Percentiles rank a stretch among this genome's conserved stretches.
Evolutionary conservation across 2,329 filamentous ascomycete species (phyloP).

Genomic region (Metarhizium guizhouense): DNA sequence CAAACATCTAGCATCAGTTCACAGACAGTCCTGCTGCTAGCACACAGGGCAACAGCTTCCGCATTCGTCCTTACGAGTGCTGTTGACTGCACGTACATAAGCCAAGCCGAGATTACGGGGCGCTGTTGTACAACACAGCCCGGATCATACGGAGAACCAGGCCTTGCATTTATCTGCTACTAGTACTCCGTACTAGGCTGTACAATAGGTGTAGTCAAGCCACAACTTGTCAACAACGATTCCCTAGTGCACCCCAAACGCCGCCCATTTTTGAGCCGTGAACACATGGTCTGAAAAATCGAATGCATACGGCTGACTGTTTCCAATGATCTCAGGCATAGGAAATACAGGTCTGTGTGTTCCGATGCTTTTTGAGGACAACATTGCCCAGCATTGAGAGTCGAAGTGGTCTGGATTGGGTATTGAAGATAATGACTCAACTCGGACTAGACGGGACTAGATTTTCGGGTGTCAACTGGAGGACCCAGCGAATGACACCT

Average conservation of each 20-base stretch:
- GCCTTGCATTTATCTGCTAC: not conserved
- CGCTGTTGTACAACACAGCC: not conserved
- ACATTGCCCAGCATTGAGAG: no score
- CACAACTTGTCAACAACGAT: not conserved
- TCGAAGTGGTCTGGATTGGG: no score
- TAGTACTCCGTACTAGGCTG: not conserved
- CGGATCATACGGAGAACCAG: not conserved
- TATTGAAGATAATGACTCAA: no score
- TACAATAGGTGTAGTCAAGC: not conserved
- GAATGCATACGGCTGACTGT: not conserved
- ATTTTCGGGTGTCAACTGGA: no score
- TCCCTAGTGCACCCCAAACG: not conserved
- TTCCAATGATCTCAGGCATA: not conserved
- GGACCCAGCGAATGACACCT: no score
- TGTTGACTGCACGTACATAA: not conserved
- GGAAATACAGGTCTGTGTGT: not conserved
- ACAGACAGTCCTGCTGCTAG: not conserved
- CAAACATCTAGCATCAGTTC: not conserved
- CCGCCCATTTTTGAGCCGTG: not conserved
- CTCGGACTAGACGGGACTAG: no score
- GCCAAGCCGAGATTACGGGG: not conserved
- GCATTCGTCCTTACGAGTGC: not conserved
- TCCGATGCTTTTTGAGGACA: no score
- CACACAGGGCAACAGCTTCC: not conserved
- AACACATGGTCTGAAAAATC: not conserved